Evolutionary conservation across 805 yeast genomes (phyloP), one percentile per base, ranked within the genome.

Genomic region (Candida insectorum): DNA sequence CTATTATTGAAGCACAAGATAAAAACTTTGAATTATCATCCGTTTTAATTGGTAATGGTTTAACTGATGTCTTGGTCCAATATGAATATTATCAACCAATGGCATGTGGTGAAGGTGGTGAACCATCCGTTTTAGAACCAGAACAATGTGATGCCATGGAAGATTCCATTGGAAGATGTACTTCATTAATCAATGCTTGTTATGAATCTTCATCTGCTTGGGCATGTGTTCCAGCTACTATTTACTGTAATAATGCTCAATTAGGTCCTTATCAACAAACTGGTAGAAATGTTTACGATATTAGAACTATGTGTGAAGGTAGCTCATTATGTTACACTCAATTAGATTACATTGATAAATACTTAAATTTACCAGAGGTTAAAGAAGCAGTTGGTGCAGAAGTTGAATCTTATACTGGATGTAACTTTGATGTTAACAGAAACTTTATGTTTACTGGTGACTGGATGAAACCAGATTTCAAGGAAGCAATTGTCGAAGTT

Each of bases 21-120:
- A 61, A 65, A 36, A 50, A 58, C 14, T 62, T 62, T 45, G 76
- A 85, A 49, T 69, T 88, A 45, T 65, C 83, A 9, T 85, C 96
- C 3, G 80, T 89, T 13, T 54, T 91, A 54, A 89, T 89, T 51
- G 97, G 97, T 42, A 89, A 89, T 56, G 97, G 97, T 33, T 75
- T 89, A 47, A 86, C 95, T 22, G 95, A 87, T 57, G 83, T 95
- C 3, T 65, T 82, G 39, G 71, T 75, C 28, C 96, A 88, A 68
- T 80, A 82, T 52, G 73, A 74, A 38, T 79, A 79, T 58, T 88
- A 86, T 54, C 77, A 82, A 58, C 95, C 94, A 44, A 89, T 91
- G 97, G 95, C 95, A 4, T 91, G 97, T 61, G 93, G 95, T 34
- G 56, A 73, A 45, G 95, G 96, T 44, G 96, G 96, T 5, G 79